Conservation (phyloP, 2,329 filamentous ascomycete species). For the Chaetomiaceae sp. region DNA sequence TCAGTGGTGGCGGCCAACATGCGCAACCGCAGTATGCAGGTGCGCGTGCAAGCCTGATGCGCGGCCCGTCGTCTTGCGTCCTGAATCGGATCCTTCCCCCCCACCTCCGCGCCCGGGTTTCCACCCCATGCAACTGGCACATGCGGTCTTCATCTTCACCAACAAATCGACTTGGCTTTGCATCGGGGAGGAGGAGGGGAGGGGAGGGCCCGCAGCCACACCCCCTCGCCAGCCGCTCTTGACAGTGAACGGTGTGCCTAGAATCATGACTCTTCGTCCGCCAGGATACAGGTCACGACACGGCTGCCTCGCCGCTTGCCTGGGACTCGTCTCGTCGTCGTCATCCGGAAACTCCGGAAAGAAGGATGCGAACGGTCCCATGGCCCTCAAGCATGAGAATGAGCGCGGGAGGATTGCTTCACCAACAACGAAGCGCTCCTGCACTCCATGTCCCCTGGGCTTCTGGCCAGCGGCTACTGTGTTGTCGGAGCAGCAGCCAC, state of each 20-base stretch:
- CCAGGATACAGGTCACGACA: background rate
- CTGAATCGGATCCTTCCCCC: background rate
- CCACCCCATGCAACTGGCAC: constrained; percentile 4
- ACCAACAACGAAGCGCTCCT: too few relatives aligned
- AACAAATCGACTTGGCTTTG: background rate
- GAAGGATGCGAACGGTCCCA: background rate
- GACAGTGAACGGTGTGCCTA: background rate
- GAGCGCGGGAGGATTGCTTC: background rate
- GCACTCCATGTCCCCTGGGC: too few relatives aligned
- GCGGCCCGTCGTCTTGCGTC: too few relatives aligned
- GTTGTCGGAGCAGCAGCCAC: too few relatives aligned
- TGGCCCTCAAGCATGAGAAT: background rate
- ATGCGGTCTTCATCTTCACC: constrained; percentile 8
- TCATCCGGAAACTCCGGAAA: background rate
- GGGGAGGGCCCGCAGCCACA: background rate
- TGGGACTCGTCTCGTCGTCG: background rate
- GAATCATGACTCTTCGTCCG: background rate
- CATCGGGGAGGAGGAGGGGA: background rate
- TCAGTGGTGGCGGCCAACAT: background rate
- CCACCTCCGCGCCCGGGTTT: background rate
- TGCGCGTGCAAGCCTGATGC: too few relatives aligned
- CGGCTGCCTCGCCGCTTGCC: background rate
- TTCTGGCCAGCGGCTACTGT: too few relatives aligned
- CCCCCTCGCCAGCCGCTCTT: background rate
- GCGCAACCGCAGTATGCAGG: too few relatives aligned